Base-by-base conservation (phyloP, 352 stramenopile species). In the Pythium rishiriense region DNA sequence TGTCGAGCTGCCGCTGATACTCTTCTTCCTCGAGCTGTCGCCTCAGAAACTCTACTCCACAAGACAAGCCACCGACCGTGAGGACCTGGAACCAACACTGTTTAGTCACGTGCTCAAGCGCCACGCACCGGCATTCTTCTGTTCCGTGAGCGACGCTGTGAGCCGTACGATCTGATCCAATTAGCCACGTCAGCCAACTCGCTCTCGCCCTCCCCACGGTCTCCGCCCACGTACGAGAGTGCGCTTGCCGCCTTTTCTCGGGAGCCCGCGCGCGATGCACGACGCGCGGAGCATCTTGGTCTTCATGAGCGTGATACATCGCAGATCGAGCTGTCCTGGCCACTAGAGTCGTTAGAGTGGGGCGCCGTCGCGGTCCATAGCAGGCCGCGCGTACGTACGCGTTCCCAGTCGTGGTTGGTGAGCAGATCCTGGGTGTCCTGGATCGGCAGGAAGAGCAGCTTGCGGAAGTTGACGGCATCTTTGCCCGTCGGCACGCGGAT, bases 291-390 rank as follows among this genome's bases (percentile, higher is more conserved):
- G 69, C 78, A 93, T 93, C 56, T 93, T 93, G 57, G 73, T 82
- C 69, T 94, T 91, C 78, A 94, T 88, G 1, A 94, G 74, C 29
- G 80, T 85, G 47, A 94, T 53, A 33, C 85, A 94, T 79, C 84
- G 77, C 42, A 93, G 35, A 62, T 94, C 85, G 22, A 94, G 64
- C 84, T 94, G 57, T 4, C 31, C 17, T 3, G 4, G 7, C 4
- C 33, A 39, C 10, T 39, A 10, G 33, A 14, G 7, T 39, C 9
- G 11, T 14, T 9, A 39, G 33, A 3, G 33, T 10, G 33, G 10
- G 2, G 33, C 33, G 3, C 4, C 33, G 2, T 3, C 33, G 33
- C 33, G n/a, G n/a, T n/a, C n/a, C n/a, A n/a, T n/a, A n/a, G n/a
- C n/a, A n/a, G n/a, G n/a, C n/a, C n/a, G n/a, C n/a, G n/a, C 26